These are phyloP conservation scores for Pisolithus thermaeus DNA, from an alignment of 1,284 basidiomycete genomes.

Conservation along the genomic window DNA sequence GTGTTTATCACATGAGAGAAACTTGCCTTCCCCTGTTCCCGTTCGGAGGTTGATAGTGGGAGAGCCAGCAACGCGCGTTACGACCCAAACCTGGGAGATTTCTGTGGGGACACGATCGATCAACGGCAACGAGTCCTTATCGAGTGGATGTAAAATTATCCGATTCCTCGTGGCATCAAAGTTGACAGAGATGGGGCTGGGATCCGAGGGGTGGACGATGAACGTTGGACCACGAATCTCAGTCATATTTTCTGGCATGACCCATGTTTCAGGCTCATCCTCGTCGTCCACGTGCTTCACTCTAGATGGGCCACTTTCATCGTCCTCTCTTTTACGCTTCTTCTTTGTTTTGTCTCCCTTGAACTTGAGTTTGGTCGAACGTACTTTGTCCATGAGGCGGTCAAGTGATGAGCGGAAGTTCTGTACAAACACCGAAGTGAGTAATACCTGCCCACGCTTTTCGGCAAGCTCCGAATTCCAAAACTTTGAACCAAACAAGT, in stretches of 20 bases:
- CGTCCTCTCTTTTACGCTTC: constrained; percentile 66
- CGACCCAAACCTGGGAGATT: constrained; percentile 84
- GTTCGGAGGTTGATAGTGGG: constrained; percentile 77
- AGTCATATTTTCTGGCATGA: constrained; percentile 60
- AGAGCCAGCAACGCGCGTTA: constrained; percentile 74
- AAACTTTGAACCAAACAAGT: constrained; percentile 32
- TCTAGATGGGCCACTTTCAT: constrained; percentile 39
- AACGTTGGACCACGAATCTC: constrained; percentile 83
- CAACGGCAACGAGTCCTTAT: constrained; percentile 51
- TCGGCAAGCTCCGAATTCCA: constrained; percentile 24
- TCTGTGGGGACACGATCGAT: constrained; percentile 69
- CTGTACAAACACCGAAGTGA: too few relatives aligned
- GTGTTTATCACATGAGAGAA: constrained; percentile 78
- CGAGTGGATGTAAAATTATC: constrained; percentile 56
- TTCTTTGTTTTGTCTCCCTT: constrained; percentile 82
- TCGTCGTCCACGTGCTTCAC: constrained; percentile 52
- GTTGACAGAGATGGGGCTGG: constrained; percentile 66
- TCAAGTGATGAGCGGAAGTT: too few relatives aligned
- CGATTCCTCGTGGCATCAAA: constrained; percentile 74
- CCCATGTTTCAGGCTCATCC: constrained; percentile 70
- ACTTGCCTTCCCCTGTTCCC: constrained; percentile 80
- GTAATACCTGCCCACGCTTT: not conserved
- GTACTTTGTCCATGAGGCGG: constrained; percentile 47
- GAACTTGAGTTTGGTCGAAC: constrained; percentile 73
- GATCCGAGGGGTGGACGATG: constrained; percentile 72